phyloP scores from a whole-genome alignment of 768 basidiomycete species.

The Termitomyces sp. region DNA sequence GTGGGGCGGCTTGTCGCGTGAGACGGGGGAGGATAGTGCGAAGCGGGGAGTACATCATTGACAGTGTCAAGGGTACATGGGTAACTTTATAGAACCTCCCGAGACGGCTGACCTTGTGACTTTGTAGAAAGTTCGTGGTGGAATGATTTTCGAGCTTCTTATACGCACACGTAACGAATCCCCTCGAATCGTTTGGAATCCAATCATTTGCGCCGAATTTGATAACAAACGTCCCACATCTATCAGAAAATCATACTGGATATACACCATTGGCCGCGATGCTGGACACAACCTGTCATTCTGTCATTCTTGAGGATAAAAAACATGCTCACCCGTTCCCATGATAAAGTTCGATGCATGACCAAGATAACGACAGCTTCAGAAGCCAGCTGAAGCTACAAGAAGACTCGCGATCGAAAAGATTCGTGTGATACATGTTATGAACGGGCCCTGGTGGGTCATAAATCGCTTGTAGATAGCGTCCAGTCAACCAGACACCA shows the following conservation, averaged over 20 bases:
- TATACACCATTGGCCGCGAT: background rate
- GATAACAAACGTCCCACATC: no score
- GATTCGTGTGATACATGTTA: no score
- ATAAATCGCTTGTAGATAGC: no score
- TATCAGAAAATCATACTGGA: background rate
- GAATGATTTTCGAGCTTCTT: no score
- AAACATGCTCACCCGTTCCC: slow-evolving; percentile 76
- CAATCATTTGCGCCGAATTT: background rate
- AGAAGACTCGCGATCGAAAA: slow-evolving; percentile 44
- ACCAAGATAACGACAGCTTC: slow-evolving; percentile 12
- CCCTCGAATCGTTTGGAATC: background rate
- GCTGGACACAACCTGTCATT: background rate
- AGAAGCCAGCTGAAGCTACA: slow-evolving; percentile 36
- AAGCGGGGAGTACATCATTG: background rate
- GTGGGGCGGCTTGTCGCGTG: background rate
- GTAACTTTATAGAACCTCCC: background rate
- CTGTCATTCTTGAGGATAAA: no score
- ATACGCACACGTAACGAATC: no score
- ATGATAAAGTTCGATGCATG: slow-evolving; percentile 73
- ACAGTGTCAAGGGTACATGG: background rate
- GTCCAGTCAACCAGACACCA: no score
- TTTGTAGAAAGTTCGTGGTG: background rate
- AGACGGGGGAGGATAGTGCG: background rate
- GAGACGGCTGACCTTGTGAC: background rate
- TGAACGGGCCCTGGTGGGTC: no score